Evolutionary conservation across 306 rosid genomes (phyloP).

Genomic region (Aeschynomene evenia): DNA sequence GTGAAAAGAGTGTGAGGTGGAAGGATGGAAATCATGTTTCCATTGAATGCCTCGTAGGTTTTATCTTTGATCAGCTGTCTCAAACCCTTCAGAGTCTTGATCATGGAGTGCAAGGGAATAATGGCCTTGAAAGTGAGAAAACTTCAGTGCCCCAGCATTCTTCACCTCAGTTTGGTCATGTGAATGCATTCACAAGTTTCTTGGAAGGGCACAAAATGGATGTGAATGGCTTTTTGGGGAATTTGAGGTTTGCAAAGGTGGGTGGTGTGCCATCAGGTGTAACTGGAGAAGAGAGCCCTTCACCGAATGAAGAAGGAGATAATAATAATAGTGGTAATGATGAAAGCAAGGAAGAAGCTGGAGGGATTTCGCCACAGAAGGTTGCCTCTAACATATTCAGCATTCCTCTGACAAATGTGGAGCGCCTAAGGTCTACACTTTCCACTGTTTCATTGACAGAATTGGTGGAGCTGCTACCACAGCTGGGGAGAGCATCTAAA

Average conservation of each 20-base stretch:
- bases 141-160: conserved; percentile 27
- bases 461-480: conserved; percentile 87
- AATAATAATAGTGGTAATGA: conserved; percentile 32
- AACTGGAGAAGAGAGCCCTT: conserved; percentile 67
- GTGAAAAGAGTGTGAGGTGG: conserved; percentile 36
- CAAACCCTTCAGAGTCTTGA: conserved; percentile 67
- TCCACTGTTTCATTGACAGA: conserved; percentile 87
- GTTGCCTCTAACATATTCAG: conserved; percentile 76
- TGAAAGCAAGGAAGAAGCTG: conserved; percentile 58
- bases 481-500: conserved; percentile 69
- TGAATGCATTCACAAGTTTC: conserved; percentile 52
- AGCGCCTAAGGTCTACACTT: conserved; percentile 87
- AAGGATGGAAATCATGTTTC: conserved; percentile 62
- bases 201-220: conserved; percentile 68
- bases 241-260: conserved; percentile 86
- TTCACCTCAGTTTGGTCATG: conserved; percentile 50
- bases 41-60: conserved; percentile 72
- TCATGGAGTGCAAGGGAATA: conserved; percentile 43
- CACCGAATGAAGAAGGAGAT: conserved; percentile 59
- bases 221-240: conserved; percentile 83
- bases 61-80: conserved; percentile 65
- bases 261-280: conserved; percentile 81
- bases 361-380: conserved; percentile 76
- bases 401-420: conserved; percentile 93
- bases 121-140: conserved; percentile 31